Base-by-base conservation (phyloP, 768 basidiomycete genomes). In the Boletus tomentosulus region DNA sequence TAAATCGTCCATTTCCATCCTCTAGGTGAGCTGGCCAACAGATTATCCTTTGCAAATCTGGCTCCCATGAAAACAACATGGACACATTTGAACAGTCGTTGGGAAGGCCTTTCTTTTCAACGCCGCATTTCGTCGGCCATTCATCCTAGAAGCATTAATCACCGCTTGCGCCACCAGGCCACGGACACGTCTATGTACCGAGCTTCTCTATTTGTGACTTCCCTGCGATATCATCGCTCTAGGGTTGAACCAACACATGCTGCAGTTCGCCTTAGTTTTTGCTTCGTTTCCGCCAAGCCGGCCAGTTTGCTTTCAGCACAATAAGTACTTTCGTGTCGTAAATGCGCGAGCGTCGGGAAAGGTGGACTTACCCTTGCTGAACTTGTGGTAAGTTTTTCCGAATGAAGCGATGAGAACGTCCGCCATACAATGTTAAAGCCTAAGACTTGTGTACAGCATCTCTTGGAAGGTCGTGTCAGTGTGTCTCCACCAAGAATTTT, bases 41-140 rank as follows among this genome's bases (percentile, higher is more conserved):
- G 63, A 66, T 63, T 63, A 61, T 58, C 61, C 59, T 57, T 57
- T 68, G 61, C 57, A 63, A 66, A 68, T 68, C 65, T 47, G 33
- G 49, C 43, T 49, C 56, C 42, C 55, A 46, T 42, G 28, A 57
- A 39, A 28, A 52, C 27, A 34, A 54, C 51, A 51, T 50, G 54
- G 46, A 50, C 51, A 24, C 51, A 31, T 30, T 16, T 12, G n/a
- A 46, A 19, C 34, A 35, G 30, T 51, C 52, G 55, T 60, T 55
- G 53, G 51, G 53, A 65, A 57, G 48, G 46, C 8, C 54, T 50
- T 52, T 65, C 52, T 50, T 58, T 58, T 60, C 60, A 55, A 56
- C 53, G 54, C 62, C 59, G 64, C 62, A 39, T 39, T 19, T 57
- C 54, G 60, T 53, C 54, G 60, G 44, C 56, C 57, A 57, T 65